phyloP scores from a whole-genome alignment of 139 green algal species.

The Coelastrella sp. region DNA sequence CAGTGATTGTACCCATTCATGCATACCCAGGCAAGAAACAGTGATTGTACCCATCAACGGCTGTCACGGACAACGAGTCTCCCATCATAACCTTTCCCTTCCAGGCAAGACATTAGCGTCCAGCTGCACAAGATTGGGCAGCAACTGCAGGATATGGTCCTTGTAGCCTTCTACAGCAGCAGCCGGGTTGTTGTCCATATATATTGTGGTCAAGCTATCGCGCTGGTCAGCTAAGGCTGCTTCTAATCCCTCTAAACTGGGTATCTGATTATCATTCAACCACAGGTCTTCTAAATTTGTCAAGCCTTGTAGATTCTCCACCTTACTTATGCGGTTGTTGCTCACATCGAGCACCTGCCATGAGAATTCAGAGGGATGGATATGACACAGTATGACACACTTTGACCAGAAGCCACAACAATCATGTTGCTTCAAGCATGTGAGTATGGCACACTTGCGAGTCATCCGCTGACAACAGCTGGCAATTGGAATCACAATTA shows the following conservation, averaged over 20 bases:
- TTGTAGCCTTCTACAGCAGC: constrained; percentile 67
- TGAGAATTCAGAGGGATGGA: neutral
- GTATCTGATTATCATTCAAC: constrained; percentile 93
- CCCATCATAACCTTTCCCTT: neutral
- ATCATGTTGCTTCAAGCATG: no score
- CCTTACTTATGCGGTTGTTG: constrained; percentile 74
- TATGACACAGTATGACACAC: no score
- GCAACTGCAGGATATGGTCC: constrained; percentile 59
- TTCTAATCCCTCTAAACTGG: constrained; percentile 64
- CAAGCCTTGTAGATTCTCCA: constrained; percentile 53
- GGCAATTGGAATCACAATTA: no score
- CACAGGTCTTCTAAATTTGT: constrained; percentile 86
- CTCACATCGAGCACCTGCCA: constrained; percentile 88
- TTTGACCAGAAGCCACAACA: no score
- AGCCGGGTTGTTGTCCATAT: constrained; percentile 87
- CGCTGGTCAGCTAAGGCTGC: constrained; percentile 53
- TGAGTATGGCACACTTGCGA: no score
- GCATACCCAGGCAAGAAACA: neutral
- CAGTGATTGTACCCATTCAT: no score
- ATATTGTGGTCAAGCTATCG: constrained; percentile 81
- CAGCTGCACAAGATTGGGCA: constrained; percentile 88
- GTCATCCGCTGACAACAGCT: no score
- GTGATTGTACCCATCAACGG: no score
- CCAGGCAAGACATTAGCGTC: constrained; percentile 70
- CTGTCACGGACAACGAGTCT: neutral